phyloP scores from a whole-genome alignment of 208 protist species.

The Trypanosoma conorhini region DNA sequence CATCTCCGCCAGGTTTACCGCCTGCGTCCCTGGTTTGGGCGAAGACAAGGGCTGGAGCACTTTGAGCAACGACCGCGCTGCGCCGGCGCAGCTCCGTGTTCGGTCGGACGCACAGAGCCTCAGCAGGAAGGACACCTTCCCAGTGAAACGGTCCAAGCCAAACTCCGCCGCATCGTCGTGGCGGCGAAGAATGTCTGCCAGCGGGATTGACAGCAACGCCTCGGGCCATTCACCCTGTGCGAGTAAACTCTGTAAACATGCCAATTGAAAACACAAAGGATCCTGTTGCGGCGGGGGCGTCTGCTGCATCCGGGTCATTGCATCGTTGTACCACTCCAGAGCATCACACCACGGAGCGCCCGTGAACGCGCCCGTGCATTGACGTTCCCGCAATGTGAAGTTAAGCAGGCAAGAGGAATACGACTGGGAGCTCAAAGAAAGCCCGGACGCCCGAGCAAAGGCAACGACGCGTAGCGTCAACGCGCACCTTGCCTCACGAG shows the following conservation, averaged over 20 bases:
- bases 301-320: background rate
- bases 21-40: background rate
- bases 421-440: constrained; percentile 5
- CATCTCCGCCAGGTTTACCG: background rate
- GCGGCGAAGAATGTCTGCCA: constrained; percentile 1
- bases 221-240: constrained; percentile 24
- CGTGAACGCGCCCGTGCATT: background rate
- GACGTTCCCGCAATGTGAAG: constrained; percentile 14
- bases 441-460: constrained; percentile 15
- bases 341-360: constrained; percentile 24
- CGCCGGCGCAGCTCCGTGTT: constrained; percentile 20
- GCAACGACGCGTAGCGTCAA: constrained; percentile 19
- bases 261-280: constrained; percentile 2
- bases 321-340: constrained; percentile 23
- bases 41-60: background rate
- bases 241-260: constrained; percentile 26
- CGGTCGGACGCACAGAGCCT: constrained; percentile 28
- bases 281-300: background rate
- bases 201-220: constrained; percentile 15
- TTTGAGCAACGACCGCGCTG: constrained; percentile 11
- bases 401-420: constrained; percentile 24
- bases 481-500: constrained; percentile 10
- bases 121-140: constrained; percentile 17
- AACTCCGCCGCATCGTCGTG: background rate
- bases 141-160: background rate